A percentile compares a stretch with the other conserved stretches of the same genome.
These are phyloP conservation scores for Cicer pinnatifidum DNA, from an alignment of 306 rosid genomes.

Conservation along the genomic window DNA sequence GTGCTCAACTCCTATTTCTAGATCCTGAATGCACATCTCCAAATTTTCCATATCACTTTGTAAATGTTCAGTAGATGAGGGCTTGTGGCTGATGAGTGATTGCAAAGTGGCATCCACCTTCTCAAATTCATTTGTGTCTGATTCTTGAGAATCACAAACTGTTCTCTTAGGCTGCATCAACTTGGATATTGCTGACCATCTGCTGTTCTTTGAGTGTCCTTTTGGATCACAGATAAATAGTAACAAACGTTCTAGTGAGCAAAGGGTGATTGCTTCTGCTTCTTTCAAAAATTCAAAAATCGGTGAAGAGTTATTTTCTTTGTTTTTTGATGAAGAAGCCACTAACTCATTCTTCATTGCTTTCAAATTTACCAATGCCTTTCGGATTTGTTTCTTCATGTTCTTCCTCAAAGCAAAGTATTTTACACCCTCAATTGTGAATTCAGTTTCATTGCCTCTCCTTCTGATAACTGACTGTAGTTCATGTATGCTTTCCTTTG, in stretches of 20 bases:
- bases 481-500: slow-evolving; percentile 41
- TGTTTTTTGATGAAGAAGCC: slow-evolving; percentile 7
- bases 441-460: slow-evolving; percentile 32
- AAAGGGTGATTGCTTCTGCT: slow-evolving; percentile 35
- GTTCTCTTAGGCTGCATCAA: slow-evolving; percentile 41
- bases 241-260: slow-evolving; percentile 39
- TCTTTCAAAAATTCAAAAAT: slow-evolving; percentile 35
- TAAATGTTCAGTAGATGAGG: slow-evolving; percentile 39
- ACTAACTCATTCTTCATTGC: slow-evolving; percentile 18
- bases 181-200: slow-evolving; percentile 47
- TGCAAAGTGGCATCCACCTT: slow-evolving; percentile 43
- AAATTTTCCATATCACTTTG: slow-evolving; percentile 39
- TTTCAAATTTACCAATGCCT: slow-evolving; percentile 42
- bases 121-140: slow-evolving; percentile 36
- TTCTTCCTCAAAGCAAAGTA: slow-evolving; percentile 42
- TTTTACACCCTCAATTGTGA: slow-evolving; percentile 25
- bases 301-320: neutral
- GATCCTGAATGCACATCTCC: slow-evolving; percentile 46
- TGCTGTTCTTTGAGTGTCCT: slow-evolving; percentile 34
- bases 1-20: slow-evolving; percentile 43
- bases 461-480: slow-evolving; percentile 44
- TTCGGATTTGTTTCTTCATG: slow-evolving; percentile 39
- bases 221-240: slow-evolving; percentile 36
- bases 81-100: slow-evolving; percentile 28
- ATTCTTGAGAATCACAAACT: slow-evolving; percentile 32